phyloP scores from a whole-genome alignment of 371 early-diverging fungal species.

The Mucor sp. region DNA sequence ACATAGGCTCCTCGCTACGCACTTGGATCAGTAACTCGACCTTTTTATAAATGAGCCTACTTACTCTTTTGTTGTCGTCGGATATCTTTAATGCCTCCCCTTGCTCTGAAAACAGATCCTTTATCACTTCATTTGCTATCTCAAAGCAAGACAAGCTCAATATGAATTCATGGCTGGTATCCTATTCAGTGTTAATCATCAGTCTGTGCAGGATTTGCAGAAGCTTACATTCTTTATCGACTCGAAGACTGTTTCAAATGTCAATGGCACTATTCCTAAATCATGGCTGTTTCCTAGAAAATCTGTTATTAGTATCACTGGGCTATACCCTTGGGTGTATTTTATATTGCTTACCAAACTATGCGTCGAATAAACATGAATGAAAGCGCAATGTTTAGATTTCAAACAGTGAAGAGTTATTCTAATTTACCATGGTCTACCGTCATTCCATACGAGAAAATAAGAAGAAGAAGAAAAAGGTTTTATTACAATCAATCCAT shows the following conservation, averaged over 20 bases:
- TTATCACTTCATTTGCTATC: slow-evolving; percentile 91
- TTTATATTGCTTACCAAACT: slow-evolving; percentile 12
- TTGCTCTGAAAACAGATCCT: slow-evolving; percentile 70
- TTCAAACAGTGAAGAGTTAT: not conserved
- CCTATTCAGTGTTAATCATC: not conserved
- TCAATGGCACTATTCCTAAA: slow-evolving; percentile 85
- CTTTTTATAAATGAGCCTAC: not conserved
- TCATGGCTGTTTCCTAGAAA: slow-evolving; percentile 60
- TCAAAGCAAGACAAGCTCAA: slow-evolving; percentile 72
- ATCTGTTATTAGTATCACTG: not conserved
- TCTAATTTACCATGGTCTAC: slow-evolving; percentile 31
- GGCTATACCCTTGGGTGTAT: not conserved
- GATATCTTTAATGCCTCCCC: slow-evolving; percentile 62
- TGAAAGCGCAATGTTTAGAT: not conserved
- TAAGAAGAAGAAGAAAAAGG: not conserved
- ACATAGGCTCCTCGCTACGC: slow-evolving; percentile 84
- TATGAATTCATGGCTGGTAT: slow-evolving; percentile 14
- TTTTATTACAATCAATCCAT: slow-evolving; percentile 3
- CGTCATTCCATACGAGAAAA: not conserved
- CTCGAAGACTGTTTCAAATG: slow-evolving; percentile 80
- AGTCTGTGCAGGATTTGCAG: not conserved
- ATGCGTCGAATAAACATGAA: not conserved
- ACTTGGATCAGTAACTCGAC: not conserved
- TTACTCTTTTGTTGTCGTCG: slow-evolving; percentile 45
- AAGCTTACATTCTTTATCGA: slow-evolving; percentile 60